phyloP scores from a whole-genome alignment of 257 asterid species.

The Forsythia suspensa region DNA sequence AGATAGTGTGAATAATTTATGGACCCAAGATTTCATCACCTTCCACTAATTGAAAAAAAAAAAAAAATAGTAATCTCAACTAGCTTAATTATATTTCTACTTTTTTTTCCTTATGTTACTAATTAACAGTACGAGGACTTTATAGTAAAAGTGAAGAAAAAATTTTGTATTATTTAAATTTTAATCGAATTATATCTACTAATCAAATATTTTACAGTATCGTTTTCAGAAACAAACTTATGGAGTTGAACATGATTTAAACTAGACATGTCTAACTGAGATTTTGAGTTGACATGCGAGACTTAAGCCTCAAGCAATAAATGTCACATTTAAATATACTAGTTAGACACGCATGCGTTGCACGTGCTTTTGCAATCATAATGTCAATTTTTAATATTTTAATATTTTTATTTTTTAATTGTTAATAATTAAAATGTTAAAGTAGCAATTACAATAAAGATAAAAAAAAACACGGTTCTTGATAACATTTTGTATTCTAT shows the following conservation, averaged over 20 bases:
- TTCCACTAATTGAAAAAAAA: background rate
- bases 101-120: background rate
- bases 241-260: too few species aligned
- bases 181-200: background rate
- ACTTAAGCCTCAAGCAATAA: background rate
- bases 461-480: too few species aligned
- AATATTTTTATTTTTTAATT: too few species aligned
- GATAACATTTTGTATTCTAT: too few species aligned
- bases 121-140: background rate
- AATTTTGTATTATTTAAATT: background rate
- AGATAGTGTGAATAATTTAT: background rate
- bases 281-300: too few species aligned
- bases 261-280: background rate
- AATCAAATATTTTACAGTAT: background rate
- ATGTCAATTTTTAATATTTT: too few species aligned
- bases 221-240: too few species aligned
- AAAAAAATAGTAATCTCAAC: background rate
- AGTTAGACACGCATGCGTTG: too few species aligned
- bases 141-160: background rate
- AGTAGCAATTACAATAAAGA: too few species aligned
- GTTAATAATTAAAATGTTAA: too few species aligned
- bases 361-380: too few species aligned
- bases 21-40: constrained; percentile 1
- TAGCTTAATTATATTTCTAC: background rate
- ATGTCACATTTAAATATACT: background rate